Base-by-base conservation (phyloP, 257 asterid genomes). In the Solanum peruvianum region DNA sequence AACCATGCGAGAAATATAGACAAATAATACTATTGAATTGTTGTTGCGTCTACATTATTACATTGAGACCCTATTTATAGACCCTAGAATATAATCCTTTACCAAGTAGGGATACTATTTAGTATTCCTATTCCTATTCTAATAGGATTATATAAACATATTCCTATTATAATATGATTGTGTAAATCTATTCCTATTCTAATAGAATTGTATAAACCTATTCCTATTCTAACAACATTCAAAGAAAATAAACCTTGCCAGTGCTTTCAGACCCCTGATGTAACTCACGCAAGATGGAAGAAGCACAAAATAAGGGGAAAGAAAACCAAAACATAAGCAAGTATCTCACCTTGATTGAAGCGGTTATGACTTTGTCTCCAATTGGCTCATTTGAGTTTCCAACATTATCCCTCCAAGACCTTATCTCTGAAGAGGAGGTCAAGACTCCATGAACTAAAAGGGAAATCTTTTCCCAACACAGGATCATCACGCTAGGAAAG, bases 391-490 rank as follows among this genome's bases (percentile, higher is more conserved):
- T 89, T 87, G 91, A 70, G 87, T 88, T 88, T 58, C 92, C 98
- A 56, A 56, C 90, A 88, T 86, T 91, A 89, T 86, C 92, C 91
- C 94, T 94, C 99, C 95, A 88, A 71, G 87, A 86, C 88, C 92
- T 94, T 84, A 90, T 88, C 86, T 92, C 98, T 7, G 88, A 86
- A 86, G 90, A 90, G 86, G 86, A 87, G 71, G 91, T 94, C 87
- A 96, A 86, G 88, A 92, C 87, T 86, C 90, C 88, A 83, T 86
- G 89, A 84, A 90, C 90, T 72, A 90, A 86, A 77, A 95, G 90
- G 29, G 99, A 95, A 72, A 94, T 85, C 87, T 90, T 92, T 87
- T 92, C 94, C 99, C 98, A 96, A 89, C 95, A 93, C 85, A 92
- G 83, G 89, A 92, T 89, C 88, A 93, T 90, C 88, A 90, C 92